Conservation (phyloP, 257 asterid species). For the Petunia axillaris region DNA sequence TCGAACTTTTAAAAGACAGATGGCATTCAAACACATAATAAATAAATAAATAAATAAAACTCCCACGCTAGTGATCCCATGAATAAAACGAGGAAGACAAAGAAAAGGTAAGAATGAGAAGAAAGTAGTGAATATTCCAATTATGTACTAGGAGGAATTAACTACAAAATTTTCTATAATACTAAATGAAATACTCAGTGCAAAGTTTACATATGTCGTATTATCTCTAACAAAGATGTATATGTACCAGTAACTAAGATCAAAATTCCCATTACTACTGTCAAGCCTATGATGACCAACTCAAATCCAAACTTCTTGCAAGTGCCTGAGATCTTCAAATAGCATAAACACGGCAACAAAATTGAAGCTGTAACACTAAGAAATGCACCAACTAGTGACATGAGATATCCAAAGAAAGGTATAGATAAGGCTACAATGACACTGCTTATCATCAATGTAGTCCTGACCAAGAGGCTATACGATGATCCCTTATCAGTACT, state of each 20-base stretch:
- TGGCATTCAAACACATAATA: no score
- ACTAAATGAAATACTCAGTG: neutral
- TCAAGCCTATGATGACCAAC: slow-evolving; percentile 42
- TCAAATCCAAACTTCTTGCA: slow-evolving; percentile 44
- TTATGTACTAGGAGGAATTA: no score
- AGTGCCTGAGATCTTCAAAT: slow-evolving; percentile 70
- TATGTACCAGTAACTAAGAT: slow-evolving; percentile 68
- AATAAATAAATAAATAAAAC: no score
- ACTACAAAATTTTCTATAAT: no score
- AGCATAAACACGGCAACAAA: slow-evolving; percentile 76
- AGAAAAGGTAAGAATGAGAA: no score
- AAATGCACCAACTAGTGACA: slow-evolving; percentile 89
- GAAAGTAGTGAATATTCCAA: no score
- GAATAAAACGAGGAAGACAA: no score
- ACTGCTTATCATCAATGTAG: slow-evolving; percentile 60
- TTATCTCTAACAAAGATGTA: slow-evolving; percentile 61
- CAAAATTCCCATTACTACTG: slow-evolving; percentile 50
- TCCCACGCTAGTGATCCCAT: no score
- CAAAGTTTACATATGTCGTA: slow-evolving; percentile 32
- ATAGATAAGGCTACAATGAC: slow-evolving; percentile 62
- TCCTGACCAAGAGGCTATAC: slow-evolving; percentile 46
- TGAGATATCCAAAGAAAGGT: slow-evolving; percentile 72
- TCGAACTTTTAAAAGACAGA: no score
- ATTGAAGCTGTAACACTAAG: slow-evolving; percentile 67
- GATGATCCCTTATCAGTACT: slow-evolving; percentile 30